phyloP scores from a whole-genome alignment of 345 rosid species.

The Eucalyptus rudis region DNA sequence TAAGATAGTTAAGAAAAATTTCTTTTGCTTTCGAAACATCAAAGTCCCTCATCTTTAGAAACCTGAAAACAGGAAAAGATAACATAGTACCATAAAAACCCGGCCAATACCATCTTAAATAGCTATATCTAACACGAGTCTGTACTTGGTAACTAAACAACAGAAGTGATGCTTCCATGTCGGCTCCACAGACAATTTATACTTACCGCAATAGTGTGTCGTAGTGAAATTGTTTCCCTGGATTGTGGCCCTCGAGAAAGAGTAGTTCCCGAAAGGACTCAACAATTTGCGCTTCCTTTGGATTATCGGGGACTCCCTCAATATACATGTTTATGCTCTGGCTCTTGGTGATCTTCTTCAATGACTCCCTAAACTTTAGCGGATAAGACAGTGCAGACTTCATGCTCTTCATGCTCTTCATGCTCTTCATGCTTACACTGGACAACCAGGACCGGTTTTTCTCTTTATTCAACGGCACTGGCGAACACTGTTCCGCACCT shows the following conservation, averaged over 20 bases:
- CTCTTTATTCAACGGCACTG: neutral
- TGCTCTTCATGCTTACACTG: conserved; percentile 6
- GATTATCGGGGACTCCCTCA: conserved; percentile 27
- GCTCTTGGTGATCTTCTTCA: conserved; percentile 27
- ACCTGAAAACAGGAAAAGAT: conserved; percentile 5
- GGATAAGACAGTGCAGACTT: conserved; percentile 14
- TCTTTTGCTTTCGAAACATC: conserved; percentile 38
- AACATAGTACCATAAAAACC: neutral
- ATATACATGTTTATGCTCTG: conserved; percentile 20
- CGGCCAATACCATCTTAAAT: neutral
- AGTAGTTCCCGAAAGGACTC: conserved; percentile 24
- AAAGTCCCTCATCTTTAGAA: conserved; percentile 44
- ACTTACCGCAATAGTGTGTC: conserved; percentile 44
- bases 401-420: neutral
- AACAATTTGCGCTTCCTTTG: conserved; percentile 29
- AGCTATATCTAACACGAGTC: neutral
- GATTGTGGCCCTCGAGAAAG: conserved; percentile 24
- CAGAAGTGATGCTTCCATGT: neutral
- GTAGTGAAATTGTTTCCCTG: conserved; percentile 29
- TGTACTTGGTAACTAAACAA: neutral
- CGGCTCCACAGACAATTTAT: neutral
- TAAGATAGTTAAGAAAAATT: conserved; percentile 28
- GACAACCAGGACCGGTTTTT: conserved; percentile 12
- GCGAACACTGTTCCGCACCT: neutral
- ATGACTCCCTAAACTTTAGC: conserved; percentile 14